Evolutionary conservation across 768 basidiomycete species (phyloP).

Genomic region (Suillus cothurnatus): DNA sequence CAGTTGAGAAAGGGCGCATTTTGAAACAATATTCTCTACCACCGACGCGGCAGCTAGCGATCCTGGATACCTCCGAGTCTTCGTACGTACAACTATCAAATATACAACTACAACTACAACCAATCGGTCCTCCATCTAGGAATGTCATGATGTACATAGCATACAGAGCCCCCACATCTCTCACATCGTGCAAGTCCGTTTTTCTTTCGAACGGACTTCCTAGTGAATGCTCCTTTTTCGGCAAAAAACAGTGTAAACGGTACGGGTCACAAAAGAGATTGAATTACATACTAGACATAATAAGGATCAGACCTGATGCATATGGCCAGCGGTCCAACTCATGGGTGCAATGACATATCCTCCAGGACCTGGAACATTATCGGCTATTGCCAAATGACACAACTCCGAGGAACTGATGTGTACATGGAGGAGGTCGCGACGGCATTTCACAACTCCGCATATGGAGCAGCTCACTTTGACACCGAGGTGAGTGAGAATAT

Average conservation of each 20-base stretch:
- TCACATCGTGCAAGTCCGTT: not conserved
- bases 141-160: not conserved
- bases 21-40: no score
- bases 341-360: not conserved
- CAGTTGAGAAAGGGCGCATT: no score
- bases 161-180: not conserved
- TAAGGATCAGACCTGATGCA: not conserved
- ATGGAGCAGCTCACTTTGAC: conserved; percentile 6
- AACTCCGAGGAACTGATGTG: not conserved
- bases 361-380: not conserved
- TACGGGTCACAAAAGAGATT: not conserved
- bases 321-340: not conserved
- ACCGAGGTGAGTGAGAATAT: conserved; percentile 9
- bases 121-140: not conserved
- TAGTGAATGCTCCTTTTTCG: not conserved
- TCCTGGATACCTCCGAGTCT: not conserved
- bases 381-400: not conserved
- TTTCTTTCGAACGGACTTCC: not conserved
- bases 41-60: no score
- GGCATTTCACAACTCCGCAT: not conserved
- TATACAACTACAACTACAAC: not conserved
- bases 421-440: not conserved
- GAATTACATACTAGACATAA: not conserved
- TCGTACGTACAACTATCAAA: not conserved
- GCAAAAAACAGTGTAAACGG: not conserved